Conservation (phyloP, 768 basidiomycete species). For the Clitopilus hobsonii region DNA sequence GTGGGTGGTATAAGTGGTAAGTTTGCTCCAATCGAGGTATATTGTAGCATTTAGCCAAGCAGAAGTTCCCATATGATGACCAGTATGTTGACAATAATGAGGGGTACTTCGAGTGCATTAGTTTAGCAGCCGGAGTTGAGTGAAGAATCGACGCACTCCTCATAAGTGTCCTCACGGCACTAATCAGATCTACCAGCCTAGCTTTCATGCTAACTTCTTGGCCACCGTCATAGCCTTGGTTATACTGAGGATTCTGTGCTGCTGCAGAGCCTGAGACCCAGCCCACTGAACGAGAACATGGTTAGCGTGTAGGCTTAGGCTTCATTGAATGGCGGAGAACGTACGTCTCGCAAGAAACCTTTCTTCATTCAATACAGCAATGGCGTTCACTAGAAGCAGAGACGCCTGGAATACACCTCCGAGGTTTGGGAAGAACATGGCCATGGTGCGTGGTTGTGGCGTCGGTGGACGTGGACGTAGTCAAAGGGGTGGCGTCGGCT, state of each 20-base stretch:
- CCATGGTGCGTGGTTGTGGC: constrained; percentile 7
- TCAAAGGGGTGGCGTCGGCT: background rate
- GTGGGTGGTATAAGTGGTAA: background rate
- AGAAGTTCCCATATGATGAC: constrained; percentile 85
- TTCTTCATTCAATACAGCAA: constrained; percentile 95
- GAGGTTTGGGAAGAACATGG: constrained; percentile 42
- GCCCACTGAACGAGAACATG: constrained; percentile 63
- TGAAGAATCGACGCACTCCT: constrained; percentile 65
- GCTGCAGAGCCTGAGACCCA: constrained; percentile 70
- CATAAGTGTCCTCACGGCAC: constrained; percentile 94
- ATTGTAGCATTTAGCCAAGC: constrained; percentile 39
- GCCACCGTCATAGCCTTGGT: constrained; percentile 58
- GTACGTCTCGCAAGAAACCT: constrained; percentile 89
- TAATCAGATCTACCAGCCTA: constrained; percentile 86
- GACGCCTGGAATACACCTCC: constrained; percentile 81
- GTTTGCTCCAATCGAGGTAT: background rate
- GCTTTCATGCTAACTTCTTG: constrained; percentile 75
- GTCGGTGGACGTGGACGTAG: constrained; percentile 5
- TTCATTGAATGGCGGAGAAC: constrained; percentile 23
- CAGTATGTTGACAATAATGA: constrained; percentile 83
- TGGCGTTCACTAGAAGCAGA: constrained; percentile 87
- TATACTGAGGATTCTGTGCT: constrained; percentile 54
- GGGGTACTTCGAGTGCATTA: constrained; percentile 59
- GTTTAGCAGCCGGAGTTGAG: constrained; percentile 7
- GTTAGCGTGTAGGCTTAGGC: constrained; percentile 1